These are phyloP conservation scores for Musa acuminata DNA, from an alignment of 176 grass and related monocot genomes.

Conservation along the genomic window DNA sequence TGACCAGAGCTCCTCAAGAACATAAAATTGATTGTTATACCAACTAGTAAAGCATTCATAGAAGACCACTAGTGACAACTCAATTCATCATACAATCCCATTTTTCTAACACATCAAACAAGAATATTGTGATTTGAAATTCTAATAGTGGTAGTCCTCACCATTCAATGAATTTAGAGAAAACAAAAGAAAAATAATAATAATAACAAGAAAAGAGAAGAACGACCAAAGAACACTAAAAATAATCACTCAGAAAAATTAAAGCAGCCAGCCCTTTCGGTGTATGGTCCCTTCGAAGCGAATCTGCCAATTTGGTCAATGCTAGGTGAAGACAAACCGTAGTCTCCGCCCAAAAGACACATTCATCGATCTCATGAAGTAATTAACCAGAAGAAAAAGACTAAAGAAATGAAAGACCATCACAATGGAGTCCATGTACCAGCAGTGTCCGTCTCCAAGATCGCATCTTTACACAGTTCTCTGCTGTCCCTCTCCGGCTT, in stretches of 20 bases:
- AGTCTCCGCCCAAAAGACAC: background rate
- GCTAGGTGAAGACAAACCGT: too few relatives aligned
- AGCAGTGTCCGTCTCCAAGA: background rate
- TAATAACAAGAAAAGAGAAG: background rate
- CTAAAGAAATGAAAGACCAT: background rate
- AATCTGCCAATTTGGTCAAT: background rate
- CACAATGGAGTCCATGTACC: background rate
- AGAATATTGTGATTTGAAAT: too few relatives aligned
- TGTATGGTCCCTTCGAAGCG: background rate
- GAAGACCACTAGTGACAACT: too few relatives aligned
- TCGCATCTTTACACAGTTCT: background rate
- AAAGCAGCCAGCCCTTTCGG: background rate
- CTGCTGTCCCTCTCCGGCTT: background rate
- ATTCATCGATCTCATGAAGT: background rate
- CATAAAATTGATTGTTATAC: too few relatives aligned
- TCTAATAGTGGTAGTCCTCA: too few relatives aligned
- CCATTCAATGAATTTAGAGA: background rate
- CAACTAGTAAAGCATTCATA: too few relatives aligned
- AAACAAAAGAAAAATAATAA: background rate
- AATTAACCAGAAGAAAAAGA: background rate
- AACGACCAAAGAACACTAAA: background rate
- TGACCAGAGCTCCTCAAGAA: too few relatives aligned
- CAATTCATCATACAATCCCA: too few relatives aligned
- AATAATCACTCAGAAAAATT: background rate
- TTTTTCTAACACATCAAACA: too few relatives aligned